Base-by-base conservation (phyloP, 2,329 filamentous ascomycete species). In the Nakataea oryzae region DNA sequence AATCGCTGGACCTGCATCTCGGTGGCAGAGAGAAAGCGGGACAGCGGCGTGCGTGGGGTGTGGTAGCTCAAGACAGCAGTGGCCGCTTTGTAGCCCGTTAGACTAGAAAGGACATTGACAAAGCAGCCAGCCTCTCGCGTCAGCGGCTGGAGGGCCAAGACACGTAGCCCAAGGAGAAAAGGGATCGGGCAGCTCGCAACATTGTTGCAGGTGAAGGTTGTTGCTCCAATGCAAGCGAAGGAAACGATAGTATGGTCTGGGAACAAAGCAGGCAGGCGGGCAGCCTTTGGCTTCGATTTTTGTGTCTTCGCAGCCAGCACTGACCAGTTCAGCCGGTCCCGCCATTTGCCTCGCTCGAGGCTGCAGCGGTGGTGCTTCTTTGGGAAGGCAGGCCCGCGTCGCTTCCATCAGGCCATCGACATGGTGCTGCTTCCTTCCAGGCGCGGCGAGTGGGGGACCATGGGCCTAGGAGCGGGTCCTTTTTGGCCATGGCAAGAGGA, bases 131-230 rank as follows among this genome's bases (percentile, higher is more conserved):
- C 85, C 70, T 97, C 91, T 62, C 79, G 72, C 78, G 93, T 95
- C 67, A 97, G 77, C 68, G 84, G 83, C 26, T 87, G 83, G 58
- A 92, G 77, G 55, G 86, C 86, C 64, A 96, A 76, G 11, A 84
- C 88, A 62, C 82, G 86, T 34, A 90, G 92, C 67, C 82, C 81
- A 50, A 96, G 81, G 11, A 93, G 80, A 4, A 90, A 91, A 3
- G 93, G 91, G 3, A 90, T 87, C 58, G 93, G 95, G 72, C 95
- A 97, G 63, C 95, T 93, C 11, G 91, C 88, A 66, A 96, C 79
- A 73, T 97, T 93, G 77, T 97, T 97, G 82, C 93, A 97, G 69
- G 88, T 79, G 71, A 97, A 96, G 58, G 87, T n/a, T n/a, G 41
- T 50, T 50, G 7, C 11, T 24, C 17, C 21, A 2, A n/a, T 41